A percentile compares a stretch with the other conserved stretches of the same genome.
These are phyloP conservation scores for Lolium multiflorum DNA, from an alignment of 176 grass and related monocot species.

Conservation along the genomic window DNA sequence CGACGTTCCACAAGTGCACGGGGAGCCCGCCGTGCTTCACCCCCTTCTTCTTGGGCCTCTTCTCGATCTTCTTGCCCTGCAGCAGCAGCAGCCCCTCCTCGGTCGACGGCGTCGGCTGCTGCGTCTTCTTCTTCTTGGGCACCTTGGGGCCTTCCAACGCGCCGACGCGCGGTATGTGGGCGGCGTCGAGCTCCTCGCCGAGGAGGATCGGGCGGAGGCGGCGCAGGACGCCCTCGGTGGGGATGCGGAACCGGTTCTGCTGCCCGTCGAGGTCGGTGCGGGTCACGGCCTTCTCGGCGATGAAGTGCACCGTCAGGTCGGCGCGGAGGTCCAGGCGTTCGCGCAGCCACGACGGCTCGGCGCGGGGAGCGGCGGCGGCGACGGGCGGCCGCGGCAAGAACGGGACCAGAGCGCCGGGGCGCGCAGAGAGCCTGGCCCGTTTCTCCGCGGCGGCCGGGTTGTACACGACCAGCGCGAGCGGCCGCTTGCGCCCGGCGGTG, in stretches of 20 bases:
- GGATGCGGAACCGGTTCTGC: constrained; percentile 51
- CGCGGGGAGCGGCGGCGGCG: neutral
- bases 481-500: neutral
- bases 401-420: no score
- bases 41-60: constrained; percentile 6
- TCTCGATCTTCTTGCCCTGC: neutral
- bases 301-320: constrained; percentile 37
- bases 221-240: neutral
- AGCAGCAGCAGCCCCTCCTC: neutral
- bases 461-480: neutral
- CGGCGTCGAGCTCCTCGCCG: constrained; percentile 15
- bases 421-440: no score
- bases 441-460: neutral
- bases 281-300: constrained; percentile 10
- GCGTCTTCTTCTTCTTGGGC: neutral
- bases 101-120: neutral
- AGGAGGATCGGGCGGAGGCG: constrained; percentile 25
- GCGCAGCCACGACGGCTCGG: constrained; percentile 39
- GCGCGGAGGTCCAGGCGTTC: neutral
- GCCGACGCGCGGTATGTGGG: constrained; percentile 10
- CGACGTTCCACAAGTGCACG: constrained; percentile 9
- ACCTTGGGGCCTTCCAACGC: neutral
- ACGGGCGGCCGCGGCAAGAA: no score
- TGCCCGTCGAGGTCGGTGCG: constrained; percentile 28
- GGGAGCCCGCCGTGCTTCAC: constrained; percentile 30